Evolutionary conservation across 306 rosid species (phyloP).

Genomic region (Cicer pinnatifidum): DNA sequence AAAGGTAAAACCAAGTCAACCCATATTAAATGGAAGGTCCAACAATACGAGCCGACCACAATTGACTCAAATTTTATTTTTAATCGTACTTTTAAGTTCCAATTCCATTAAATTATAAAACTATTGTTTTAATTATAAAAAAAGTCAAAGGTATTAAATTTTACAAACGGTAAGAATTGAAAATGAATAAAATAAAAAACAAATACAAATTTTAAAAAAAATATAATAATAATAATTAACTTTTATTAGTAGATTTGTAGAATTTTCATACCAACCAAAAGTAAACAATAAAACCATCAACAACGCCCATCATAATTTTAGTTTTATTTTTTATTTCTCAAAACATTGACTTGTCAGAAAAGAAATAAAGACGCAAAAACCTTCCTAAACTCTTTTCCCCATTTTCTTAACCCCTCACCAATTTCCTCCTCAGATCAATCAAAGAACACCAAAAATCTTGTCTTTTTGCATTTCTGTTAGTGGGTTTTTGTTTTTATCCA

Average conservation of each 20-base stretch:
- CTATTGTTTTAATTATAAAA: too few relatives aligned
- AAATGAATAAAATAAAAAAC: too few relatives aligned
- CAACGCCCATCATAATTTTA: not conserved
- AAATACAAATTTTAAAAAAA: too few relatives aligned
- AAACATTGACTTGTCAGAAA: not conserved
- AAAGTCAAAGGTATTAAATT: too few relatives aligned
- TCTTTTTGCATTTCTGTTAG: not conserved
- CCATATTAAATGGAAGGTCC: too few relatives aligned
- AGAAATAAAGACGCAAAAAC: not conserved
- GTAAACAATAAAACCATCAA: not conserved
- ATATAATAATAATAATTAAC: too few relatives aligned
- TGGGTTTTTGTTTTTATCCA: not conserved
- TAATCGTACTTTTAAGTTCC: too few relatives aligned
- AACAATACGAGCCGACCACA: too few relatives aligned
- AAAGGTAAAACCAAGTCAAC: too few relatives aligned
- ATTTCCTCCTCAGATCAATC: not conserved
- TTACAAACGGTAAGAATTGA: too few relatives aligned
- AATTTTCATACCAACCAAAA: not conserved
- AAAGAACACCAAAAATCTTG: not conserved
- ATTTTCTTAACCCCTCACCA: not conserved
- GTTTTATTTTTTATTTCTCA: not conserved
- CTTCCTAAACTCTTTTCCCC: conserved; percentile 24
- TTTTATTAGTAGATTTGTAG: not conserved
- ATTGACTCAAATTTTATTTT: too few relatives aligned
- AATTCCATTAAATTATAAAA: too few relatives aligned